These are phyloP conservation scores for Cyberlindnera amylophila DNA, from an alignment of 805 yeast genomes.

Conservation along the genomic window DNA sequence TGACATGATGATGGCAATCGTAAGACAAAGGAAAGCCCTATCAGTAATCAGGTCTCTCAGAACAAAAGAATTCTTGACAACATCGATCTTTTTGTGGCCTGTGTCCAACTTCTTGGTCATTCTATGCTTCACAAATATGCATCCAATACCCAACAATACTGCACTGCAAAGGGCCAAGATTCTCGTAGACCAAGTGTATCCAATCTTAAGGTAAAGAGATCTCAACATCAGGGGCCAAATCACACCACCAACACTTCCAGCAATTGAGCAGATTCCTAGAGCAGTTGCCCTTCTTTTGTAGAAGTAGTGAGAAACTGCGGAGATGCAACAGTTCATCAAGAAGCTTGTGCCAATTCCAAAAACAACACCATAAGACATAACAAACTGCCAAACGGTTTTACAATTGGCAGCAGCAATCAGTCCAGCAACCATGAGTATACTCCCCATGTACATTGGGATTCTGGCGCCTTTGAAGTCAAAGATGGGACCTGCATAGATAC, in stretches of 20 bases:
- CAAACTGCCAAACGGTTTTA: conserved; percentile 42
- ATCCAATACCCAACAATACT: conserved; percentile 25
- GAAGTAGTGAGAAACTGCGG: conserved; percentile 44
- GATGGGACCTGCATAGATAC: conserved; percentile 40
- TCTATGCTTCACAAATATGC: conserved; percentile 37
- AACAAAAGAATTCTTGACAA: conserved; percentile 10
- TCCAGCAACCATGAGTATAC: conserved; percentile 40
- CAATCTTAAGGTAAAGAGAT: conserved; percentile 34
- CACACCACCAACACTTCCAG: conserved; percentile 47
- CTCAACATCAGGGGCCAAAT: conserved; percentile 42
- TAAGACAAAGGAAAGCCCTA: conserved; percentile 42
- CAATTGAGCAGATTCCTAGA: conserved; percentile 40
- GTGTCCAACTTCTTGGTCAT: conserved; percentile 15
- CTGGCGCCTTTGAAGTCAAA: conserved; percentile 59
- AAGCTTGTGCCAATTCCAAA: conserved; percentile 44
- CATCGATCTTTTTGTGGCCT: conserved; percentile 1
- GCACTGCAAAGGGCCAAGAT: conserved; percentile 40
- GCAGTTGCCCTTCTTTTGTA: conserved; percentile 38
- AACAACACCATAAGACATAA: conserved; percentile 45
- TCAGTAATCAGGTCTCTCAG: conserved; percentile 10
- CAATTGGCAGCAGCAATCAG: conserved; percentile 41
- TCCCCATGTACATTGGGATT: conserved; percentile 41
- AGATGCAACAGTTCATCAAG: conserved; percentile 39
- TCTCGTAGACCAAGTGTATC: conserved; percentile 50
- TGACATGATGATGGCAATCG: conserved; percentile 21